Evolutionary conservation across 345 rosid genomes (phyloP), one percentile per base, ranked within the genome.

Genomic region (Sisymbrium altissimum): DNA sequence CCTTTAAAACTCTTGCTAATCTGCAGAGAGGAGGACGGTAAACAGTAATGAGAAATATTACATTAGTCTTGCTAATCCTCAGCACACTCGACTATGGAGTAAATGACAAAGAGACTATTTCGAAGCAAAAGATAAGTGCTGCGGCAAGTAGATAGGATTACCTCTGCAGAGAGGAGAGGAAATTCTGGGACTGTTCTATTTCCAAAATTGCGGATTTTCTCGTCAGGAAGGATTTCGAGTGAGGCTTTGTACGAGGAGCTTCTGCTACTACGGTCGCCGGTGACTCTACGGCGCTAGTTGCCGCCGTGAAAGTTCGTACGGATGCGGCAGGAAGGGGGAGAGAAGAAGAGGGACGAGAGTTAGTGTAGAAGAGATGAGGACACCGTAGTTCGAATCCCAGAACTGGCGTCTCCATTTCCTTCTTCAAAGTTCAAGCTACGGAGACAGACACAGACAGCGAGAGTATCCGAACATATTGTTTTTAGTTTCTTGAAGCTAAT

Each of bases 131-230:
- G 41, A 32, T 3, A 46, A 46, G 52, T 25, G 43, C n/a, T 21
- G 57, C 4, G 44, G 17, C 18, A 7, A 40, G 13, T 15, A 45
- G 59, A 62, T 12, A 48, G 17, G 15, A 9, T 23, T 52, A 89
- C 92, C 91, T 86, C 17, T 84, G 71, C 33, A 93, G 91, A 49
- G 94, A 82, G 13, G 85, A 81, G 57, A 65, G 58, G 58, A 88
- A 82, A 74, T 86, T 87, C 1, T 87, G 25, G 55, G 96, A 87
- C n/a, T 73, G 74, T 56, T 86, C 86, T 19, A 93, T 80, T 70
- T 88, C 82, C 41, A 74, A 68, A 55, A 91, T 79, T 56, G 96
- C 96, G 43, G 89, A 79, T 84, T 91, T 84, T 66, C 97, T 86
- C 32, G 75, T 77, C 30, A 82, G 66, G 81, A 85, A 91, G 8